phyloP scores from a whole-genome alignment of 768 basidiomycete genomes.

The Amanita thiersii region DNA sequence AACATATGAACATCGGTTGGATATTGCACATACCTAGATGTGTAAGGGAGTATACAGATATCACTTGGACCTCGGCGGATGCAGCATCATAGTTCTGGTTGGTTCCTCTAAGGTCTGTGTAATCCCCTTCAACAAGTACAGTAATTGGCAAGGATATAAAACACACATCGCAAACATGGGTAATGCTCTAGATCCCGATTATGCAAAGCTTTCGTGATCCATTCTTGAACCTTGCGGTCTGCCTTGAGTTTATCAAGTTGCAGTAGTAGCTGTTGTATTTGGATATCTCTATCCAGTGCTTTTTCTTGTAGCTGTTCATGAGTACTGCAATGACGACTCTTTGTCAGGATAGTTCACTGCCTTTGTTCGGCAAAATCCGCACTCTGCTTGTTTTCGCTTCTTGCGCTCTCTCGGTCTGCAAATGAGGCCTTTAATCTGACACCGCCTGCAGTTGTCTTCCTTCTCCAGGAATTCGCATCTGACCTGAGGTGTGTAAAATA shows the following conservation, averaged over 20 bases:
- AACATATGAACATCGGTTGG: too few relatives aligned
- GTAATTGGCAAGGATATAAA: too few relatives aligned
- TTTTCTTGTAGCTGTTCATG: constrained; percentile 46
- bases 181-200: too few relatives aligned
- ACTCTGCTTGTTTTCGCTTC: constrained; percentile 53
- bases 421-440: constrained; percentile 35
- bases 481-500: constrained; percentile 25
- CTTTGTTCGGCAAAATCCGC: constrained; percentile 13
- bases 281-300: constrained; percentile 34
- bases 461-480: constrained; percentile 41
- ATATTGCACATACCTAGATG: too few relatives aligned
- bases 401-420: constrained; percentile 43
- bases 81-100: too few relatives aligned
- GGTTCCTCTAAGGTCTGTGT: too few relatives aligned
- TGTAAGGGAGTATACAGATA: too few relatives aligned
- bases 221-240: constrained; percentile 32
- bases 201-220: constrained; percentile 30
- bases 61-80: too few relatives aligned
- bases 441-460: constrained; percentile 39
- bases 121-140: too few relatives aligned
- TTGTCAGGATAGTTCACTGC: background rate
- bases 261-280: constrained; percentile 34
- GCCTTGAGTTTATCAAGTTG: constrained; percentile 34
- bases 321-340: constrained; percentile 24
- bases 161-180: too few relatives aligned